These are phyloP conservation scores for Ceratobasidium sp. DNA, from an alignment of 1,284 basidiomycete species.

Conservation along the genomic window DNA sequence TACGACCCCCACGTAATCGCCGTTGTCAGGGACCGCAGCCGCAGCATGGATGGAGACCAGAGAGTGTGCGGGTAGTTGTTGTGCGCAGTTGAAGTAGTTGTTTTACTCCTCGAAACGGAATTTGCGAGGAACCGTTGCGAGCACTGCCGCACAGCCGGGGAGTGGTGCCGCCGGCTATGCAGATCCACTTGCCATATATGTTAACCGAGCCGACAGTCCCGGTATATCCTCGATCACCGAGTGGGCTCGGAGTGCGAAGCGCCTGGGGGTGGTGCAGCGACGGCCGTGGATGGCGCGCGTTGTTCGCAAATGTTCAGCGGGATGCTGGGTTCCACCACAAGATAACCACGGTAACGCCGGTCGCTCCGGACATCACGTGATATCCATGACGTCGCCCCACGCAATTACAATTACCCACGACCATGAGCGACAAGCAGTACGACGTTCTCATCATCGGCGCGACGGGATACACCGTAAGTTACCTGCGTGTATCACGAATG, in stretches of 20 bases:
- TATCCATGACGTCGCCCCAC: constrained; percentile 1
- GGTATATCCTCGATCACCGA: not conserved
- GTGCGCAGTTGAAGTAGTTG: not conserved
- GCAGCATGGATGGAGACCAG: not conserved
- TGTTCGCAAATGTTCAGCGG: not conserved
- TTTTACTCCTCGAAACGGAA: not conserved
- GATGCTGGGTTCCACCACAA: not conserved
- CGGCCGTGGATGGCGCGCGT: not conserved
- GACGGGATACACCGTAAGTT: constrained; percentile 41
- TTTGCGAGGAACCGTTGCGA: not conserved
- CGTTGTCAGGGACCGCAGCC: not conserved
- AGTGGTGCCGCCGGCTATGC: not conserved
- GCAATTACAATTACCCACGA: not conserved
- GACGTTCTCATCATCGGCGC: constrained; percentile 42
- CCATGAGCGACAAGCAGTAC: constrained; percentile 13
- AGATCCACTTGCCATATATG: not conserved
- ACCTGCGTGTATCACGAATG: not conserved
- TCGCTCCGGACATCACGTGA: constrained; percentile 7
- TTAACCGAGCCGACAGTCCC: not conserved
- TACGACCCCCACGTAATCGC: not conserved
- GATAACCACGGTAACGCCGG: not conserved
- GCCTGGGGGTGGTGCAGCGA: not conserved
- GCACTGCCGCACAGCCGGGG: constrained; percentile 1
- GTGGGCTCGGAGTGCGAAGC: not conserved
- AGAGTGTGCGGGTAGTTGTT: not conserved